phyloP scores from a whole-genome alignment of 208 protist genomes.

The Leishmania lainsoni region DNA sequence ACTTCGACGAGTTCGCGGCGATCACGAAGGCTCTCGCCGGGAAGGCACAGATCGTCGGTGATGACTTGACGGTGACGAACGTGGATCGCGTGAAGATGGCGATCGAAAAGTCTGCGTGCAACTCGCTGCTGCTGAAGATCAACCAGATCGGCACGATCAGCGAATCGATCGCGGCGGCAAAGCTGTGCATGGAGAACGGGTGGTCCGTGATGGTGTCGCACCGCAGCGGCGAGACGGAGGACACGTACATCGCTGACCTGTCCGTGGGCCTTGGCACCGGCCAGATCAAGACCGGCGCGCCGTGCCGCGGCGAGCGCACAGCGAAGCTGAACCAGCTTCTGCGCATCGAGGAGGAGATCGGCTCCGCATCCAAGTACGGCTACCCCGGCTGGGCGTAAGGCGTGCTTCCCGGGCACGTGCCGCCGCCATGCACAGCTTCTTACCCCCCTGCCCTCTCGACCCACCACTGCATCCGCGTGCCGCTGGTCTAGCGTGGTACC shows the following conservation, averaged over 20 bases:
- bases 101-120: conserved; percentile 93
- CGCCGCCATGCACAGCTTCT: background rate
- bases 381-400: conserved; percentile 71
- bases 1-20: conserved; percentile 93
- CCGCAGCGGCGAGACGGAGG: conserved; percentile 98
- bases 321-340: conserved; percentile 99
- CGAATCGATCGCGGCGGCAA: conserved; percentile 97
- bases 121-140: conserved; percentile 99
- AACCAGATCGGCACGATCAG: conserved; percentile 99
- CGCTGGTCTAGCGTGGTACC: background rate
- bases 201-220: conserved; percentile 95
- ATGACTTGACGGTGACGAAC: conserved; percentile 99
- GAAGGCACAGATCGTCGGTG: conserved; percentile 97
- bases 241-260: conserved; percentile 99
- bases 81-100: conserved; percentile 95
- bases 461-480: background rate
- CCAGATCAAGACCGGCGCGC: conserved; percentile 99
- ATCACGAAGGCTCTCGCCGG: conserved; percentile 78
- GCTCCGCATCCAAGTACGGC: conserved; percentile 69
- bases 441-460: background rate
- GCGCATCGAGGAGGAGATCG: conserved; percentile 97
- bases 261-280: conserved; percentile 96
- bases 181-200: conserved; percentile 80
- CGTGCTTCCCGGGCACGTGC: background rate
- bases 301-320: conserved; percentile 96